Percentiles rank a stretch among this genome's conserved stretches.
phyloP scores from a whole-genome alignment of 2,329 filamentous ascomycete species.

The Chrysoporthe austroafricana region DNA sequence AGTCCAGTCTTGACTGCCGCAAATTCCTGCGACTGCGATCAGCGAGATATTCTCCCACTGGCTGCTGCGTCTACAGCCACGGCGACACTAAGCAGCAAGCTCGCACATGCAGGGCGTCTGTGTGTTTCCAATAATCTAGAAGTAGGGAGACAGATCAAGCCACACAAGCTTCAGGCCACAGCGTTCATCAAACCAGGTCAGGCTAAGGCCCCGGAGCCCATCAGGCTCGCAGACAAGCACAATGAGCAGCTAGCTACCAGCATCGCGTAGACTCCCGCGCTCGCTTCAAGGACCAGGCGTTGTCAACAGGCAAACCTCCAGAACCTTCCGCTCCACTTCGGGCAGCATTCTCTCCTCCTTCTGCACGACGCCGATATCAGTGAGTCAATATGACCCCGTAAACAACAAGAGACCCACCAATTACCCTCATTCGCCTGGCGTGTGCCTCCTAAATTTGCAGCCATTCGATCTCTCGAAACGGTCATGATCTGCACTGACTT shows the following conservation, averaged over 20 bases:
- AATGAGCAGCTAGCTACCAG: background rate
- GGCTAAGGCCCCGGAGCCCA: background rate
- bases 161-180: background rate
- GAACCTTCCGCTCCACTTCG: conserved; percentile 8
- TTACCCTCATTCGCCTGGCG: background rate
- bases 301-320: conserved; percentile 8
- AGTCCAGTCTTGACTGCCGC: background rate
- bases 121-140: conserved; percentile 4
- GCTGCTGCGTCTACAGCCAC: background rate
- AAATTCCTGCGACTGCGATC: background rate
- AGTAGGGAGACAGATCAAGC: background rate
- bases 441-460: conserved; percentile 3
- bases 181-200: background rate
- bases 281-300: background rate
- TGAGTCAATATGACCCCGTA: conserved; percentile 4
- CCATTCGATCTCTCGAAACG: conserved; percentile 1
- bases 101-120: background rate
- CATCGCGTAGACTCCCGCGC: background rate
- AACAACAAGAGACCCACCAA: background rate
- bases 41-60: background rate
- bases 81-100: background rate
- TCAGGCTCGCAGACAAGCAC: background rate
- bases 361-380: background rate
- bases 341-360: conserved; percentile 2
- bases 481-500: conserved; percentile 13